Evolutionary conservation across 2,329 filamentous ascomycete species (phyloP), one percentile per base, ranked within the genome.

Genomic region (Teratosphaeria zuluensis): DNA sequence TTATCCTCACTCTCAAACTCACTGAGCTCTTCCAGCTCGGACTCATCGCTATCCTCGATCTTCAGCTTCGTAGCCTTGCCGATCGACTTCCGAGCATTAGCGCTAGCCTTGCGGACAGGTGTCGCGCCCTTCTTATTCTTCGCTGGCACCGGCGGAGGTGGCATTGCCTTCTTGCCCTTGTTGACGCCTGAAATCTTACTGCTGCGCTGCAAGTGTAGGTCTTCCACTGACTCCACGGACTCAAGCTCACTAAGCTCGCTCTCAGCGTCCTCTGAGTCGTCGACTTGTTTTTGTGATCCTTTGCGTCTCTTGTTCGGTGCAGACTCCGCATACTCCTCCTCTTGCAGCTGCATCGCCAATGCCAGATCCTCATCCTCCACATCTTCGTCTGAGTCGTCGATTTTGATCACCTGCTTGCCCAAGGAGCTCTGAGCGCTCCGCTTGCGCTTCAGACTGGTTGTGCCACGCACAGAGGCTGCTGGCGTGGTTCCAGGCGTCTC

Each of bases 401-500:
- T 63, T 55, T 63, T 59, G 11, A 65, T 38, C 12, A 66, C 61
- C 21, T 63, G 62, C 55, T 61, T 62, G 35, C 65, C 64, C 14
- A 71, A 62, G 0, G 59, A 55, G 28, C 52, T 53, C 6, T n/a
- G 42, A 48, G 42, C 19, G 46, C 68, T 69, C 53, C 68, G 65
- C 65, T 73, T 74, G 57, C 71, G 69, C 61, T 68, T 72, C 12
- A 33, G 59, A 42, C 14, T 66, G 0, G 62, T 53, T 56, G 66
- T 67, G 55, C 71, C 63, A 55, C 57, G 66, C 8, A 76, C 63
- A 8, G 76, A 76, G 28, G 76, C 74, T 24, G 75, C 77, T 3
- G 83, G 84, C 9, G 84, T 86, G 19, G 85, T 88, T 42, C 77
- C 81, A 4, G 84, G 84, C 3, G 85, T 88, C 59, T 83, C 84